Evolutionary conservation across 2,329 filamentous ascomycete genomes (phyloP).

Genomic region (Hymenoscyphus occultus): DNA sequence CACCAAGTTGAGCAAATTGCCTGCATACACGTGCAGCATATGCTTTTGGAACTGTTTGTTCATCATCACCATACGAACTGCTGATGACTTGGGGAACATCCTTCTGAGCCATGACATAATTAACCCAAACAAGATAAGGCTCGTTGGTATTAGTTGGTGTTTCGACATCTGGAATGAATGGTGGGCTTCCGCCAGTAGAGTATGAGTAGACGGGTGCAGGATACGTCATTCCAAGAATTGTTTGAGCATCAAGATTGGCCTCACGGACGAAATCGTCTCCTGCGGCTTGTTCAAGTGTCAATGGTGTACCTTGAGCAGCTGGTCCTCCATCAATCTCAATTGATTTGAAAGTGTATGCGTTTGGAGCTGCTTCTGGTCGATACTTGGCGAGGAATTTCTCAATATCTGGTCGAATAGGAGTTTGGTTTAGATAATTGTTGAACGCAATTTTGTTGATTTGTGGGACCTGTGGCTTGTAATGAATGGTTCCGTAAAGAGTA

Average conservation of each 20-base stretch:
- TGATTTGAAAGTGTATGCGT: constrained; percentile 16
- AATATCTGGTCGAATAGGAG: constrained; percentile 26
- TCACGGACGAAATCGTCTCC: constrained; percentile 37
- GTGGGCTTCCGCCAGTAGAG: constrained; percentile 53
- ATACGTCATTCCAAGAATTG: constrained; percentile 51
- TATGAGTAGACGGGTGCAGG: constrained; percentile 52
- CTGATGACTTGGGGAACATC: constrained; percentile 54
- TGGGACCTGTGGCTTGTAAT: constrained; percentile 21
- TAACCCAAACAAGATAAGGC: constrained; percentile 54
- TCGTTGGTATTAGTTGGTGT: constrained; percentile 55
- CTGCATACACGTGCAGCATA: constrained; percentile 54
- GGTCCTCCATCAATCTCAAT: constrained; percentile 22
- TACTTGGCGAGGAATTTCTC: constrained; percentile 21
- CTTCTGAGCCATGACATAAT: constrained; percentile 47
- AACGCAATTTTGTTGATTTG: constrained; percentile 27
- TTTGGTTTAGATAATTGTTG: constrained; percentile 28
- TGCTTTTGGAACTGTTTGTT: constrained; percentile 49
- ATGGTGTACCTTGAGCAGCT: constrained; percentile 14
- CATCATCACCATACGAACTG: constrained; percentile 58
- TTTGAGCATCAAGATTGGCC: constrained; percentile 55
- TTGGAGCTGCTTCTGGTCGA: constrained; percentile 16
- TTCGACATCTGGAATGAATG: constrained; percentile 46
- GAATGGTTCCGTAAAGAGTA: constrained; percentile 23
- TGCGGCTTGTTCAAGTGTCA: constrained; percentile 16
- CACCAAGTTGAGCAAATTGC: constrained; percentile 51